Percentiles rank a stretch among this genome's conserved stretches.
Conservation (phyloP, 768 basidiomycete genomes). For the Lyophyllum atratum region DNA sequence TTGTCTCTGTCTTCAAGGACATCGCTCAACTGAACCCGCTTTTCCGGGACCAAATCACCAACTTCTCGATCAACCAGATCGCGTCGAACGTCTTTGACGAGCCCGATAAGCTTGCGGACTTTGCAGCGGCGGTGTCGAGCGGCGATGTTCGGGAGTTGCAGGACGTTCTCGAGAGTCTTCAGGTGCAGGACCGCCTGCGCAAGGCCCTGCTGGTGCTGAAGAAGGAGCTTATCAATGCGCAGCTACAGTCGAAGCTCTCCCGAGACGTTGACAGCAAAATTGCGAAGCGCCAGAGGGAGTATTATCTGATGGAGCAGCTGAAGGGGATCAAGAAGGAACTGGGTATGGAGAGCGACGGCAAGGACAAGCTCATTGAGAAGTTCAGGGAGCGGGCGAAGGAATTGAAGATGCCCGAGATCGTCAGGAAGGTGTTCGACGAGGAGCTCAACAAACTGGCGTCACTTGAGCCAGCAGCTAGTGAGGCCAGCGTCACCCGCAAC, state of each 20-base stretch:
- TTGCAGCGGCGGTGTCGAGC: conserved; percentile 92
- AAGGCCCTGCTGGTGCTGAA: conserved; percentile 92
- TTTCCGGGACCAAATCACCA: conserved; percentile 98
- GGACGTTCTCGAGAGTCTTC: conserved; percentile 85
- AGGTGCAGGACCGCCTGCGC: conserved; percentile 85
- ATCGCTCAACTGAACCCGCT: conserved; percentile 96
- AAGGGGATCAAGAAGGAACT: conserved; percentile 96
- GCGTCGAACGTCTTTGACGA: conserved; percentile 96
- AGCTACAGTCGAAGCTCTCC: conserved; percentile 89
- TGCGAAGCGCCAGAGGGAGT: conserved; percentile 91
- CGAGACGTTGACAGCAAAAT: conserved; percentile 95
- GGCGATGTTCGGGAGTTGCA: conserved; percentile 94
- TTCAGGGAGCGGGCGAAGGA: conserved; percentile 82
- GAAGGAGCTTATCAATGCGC: conserved; percentile 97
- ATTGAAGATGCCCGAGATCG: conserved; percentile 87
- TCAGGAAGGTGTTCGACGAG: conserved; percentile 94
- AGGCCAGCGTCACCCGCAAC: conserved; percentile 92
- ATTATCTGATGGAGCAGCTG: conserved; percentile 95
- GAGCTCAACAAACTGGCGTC: conserved; percentile 89
- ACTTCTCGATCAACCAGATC: conserved; percentile 91
- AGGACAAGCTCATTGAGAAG: conserved; percentile 92
- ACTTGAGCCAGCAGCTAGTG: conserved; percentile 88
- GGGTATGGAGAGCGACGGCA: conserved; percentile 93
- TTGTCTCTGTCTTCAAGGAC: conserved; percentile 97
- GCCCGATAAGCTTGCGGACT: conserved; percentile 95